Conservation (phyloP, 2,329 filamentous ascomycete species). For the Calonectria crousiana region DNA sequence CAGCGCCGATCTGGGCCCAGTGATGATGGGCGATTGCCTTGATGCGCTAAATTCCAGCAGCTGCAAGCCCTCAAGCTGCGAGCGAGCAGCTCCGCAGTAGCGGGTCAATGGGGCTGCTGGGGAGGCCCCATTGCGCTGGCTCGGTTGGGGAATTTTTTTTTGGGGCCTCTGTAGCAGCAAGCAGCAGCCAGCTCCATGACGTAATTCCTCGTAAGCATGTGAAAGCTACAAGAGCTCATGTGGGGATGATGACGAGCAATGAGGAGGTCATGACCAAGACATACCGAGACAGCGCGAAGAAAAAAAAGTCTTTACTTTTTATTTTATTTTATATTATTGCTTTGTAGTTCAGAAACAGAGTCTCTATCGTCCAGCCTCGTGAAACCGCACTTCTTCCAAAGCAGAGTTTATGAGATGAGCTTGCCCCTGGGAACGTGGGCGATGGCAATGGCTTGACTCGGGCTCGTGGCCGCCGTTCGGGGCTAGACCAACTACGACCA, state of each 20-base stretch:
- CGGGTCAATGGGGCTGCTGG: background rate
- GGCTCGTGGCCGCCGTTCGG: slow-evolving; percentile 17
- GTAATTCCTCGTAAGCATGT: slow-evolving; percentile 29
- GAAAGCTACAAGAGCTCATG: slow-evolving; percentile 19
- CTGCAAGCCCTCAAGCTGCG: slow-evolving; percentile 11
- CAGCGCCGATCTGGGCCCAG: slow-evolving; percentile 1
- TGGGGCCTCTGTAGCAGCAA: background rate
- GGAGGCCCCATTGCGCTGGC: background rate
- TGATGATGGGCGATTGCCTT: background rate
- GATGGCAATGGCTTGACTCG: slow-evolving; percentile 19
- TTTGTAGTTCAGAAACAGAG: background rate
- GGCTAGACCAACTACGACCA: slow-evolving; percentile 16
- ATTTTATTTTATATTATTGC: too few species aligned
- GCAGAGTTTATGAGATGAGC: background rate
- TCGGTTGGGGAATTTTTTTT: slow-evolving; percentile 10
- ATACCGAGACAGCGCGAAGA: background rate
- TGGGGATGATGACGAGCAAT: slow-evolving; percentile 18
- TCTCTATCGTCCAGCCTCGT: background rate
- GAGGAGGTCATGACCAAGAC: slow-evolving; percentile 15
- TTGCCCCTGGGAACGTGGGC: slow-evolving; percentile 2
- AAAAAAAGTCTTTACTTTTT: too few species aligned
- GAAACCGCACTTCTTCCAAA: background rate
- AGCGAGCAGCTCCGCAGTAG: slow-evolving; percentile 5
- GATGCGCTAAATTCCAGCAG: slow-evolving; percentile 14
- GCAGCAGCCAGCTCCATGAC: slow-evolving; percentile 12